Evolutionary conservation across 1,139 yeast species (phyloP), one percentile per base, ranked within the genome.

Genomic region (Magnusiomyces sp.): DNA sequence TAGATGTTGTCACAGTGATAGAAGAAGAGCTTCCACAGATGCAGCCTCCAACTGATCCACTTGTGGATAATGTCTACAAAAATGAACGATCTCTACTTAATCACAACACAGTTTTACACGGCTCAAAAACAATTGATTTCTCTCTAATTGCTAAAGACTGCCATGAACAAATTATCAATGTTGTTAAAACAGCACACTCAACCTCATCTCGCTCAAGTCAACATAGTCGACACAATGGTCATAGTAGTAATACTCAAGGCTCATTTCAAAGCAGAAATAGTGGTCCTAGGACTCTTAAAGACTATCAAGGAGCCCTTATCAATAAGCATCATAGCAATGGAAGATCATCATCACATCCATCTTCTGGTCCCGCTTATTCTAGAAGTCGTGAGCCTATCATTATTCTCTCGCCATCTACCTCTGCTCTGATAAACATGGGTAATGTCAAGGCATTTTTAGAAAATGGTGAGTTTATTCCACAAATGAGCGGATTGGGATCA

Each of bases 351-450:
- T 9, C 6, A n/a, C n/a, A n/a, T 41, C n/a, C 13, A 23, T 32
- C 37, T 42, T 16, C 11, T 10, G 31, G 11, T 11, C 14, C 42
- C 31, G 29, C 36, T n/a, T 51, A 45, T 5, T 46, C 40, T 13
- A 48, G 40, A 41, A 9, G 20, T 14, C 17, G 54, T 48, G 95
- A 84, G 60, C 98, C 98, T n/a, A 89, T 92, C 57, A 87, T 92
- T 53, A 71, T 92, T 47, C 77, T 92, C 38, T 89, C 97, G 1
- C 97, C 98, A 1, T 89, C 97, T 2, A 92, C 98, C 0, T 88
- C 97, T 2, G 83, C 98, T 0, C 71, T 92, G 45, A 67, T 92
- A 50, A 84, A 94, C 19, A 79, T 92, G 73, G 68, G 80, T 43
- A 92, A 92, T 65, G 81, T 89, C 54, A 87, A 88, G 68, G 77